Evolutionary conservation across 2,329 filamentous ascomycete species (phyloP), one percentile per base, ranked within the genome.

Genomic region (Bimuria novae-zelandiae): DNA sequence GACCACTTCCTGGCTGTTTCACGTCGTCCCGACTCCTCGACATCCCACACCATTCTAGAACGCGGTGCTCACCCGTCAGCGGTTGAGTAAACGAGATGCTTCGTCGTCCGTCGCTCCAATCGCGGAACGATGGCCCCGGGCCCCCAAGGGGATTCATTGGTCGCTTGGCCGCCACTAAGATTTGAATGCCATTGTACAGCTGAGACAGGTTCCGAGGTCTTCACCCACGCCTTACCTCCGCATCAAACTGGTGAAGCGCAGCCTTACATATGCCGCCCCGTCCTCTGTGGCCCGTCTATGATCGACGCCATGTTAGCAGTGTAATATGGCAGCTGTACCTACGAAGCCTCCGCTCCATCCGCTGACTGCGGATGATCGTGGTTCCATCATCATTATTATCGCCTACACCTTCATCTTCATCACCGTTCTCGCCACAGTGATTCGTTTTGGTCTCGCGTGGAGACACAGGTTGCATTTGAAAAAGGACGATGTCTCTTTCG

Each of bases 331-430:
- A 16, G 32, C 36, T 8, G 29, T 41, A 33, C 33, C 46, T 35
- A 17, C 17, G 37, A 40, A 29, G n/a, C 33, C 51, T 27, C 39
- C 57, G 14, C 43, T 60, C 14, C 51, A 55, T 37, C 42, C 37
- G 7, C 43, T 60, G 14, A 57, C 30, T 14, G 25, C 37, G 12
- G 49, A 60, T 27, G 50, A 60, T 27, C 54, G 51, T 16, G 57
- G 57, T 7, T 27, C 57, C 25, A 52, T 60, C 7, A 42, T 60
- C 49, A 54, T 57, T 35, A 60, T 60, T 27, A 45, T 54, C 27
- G 54, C 57, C 4, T 60, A 57, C 40, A 51, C 51, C 23, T 60
- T 52, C 49, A 54, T 53, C 32, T 57, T 51, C 40, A 51, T 60
- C 29, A 45, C 54, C 14, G 16, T 37, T 6, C 48, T 60, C 23